Evolutionary conservation across 805 yeast genomes (phyloP).

Genomic region (Myxozyma lipomycoides): DNA sequence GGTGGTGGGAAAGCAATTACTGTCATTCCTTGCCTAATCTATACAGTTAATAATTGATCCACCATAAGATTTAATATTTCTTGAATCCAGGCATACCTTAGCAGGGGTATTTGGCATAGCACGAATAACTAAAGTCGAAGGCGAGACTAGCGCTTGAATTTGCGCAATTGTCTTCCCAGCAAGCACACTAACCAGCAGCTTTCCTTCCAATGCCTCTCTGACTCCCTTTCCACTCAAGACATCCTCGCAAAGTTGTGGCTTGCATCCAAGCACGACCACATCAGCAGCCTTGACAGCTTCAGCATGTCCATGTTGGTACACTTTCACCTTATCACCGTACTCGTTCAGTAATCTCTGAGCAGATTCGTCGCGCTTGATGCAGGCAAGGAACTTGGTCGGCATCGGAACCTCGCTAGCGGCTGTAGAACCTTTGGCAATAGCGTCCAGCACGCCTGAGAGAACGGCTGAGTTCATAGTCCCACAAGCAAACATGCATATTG

Average conservation of each 20-base stretch:
- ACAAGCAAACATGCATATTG: conserved; percentile 74
- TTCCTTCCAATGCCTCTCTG: conserved; percentile 44
- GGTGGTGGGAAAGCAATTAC: conserved; percentile 69
- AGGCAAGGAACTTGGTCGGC: conserved; percentile 73
- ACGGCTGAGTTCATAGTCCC: conserved; percentile 97
- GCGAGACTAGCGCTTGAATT: conserved; percentile 44
- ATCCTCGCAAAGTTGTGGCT: conserved; percentile 72
- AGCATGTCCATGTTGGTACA: conserved; percentile 46
- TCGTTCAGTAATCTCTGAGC: conserved; percentile 46
- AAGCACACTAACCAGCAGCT: conserved; percentile 71
- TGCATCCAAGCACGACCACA: conserved; percentile 76
- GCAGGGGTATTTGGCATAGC: conserved; percentile 97
- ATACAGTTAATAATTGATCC: conserved; percentile 44
- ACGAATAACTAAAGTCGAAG: conserved; percentile 57
- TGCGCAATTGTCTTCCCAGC: conserved; percentile 90
- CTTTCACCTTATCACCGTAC: conserved; percentile 52
- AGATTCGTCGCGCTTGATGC: conserved; percentile 58
- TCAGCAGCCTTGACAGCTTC: conserved; percentile 61
- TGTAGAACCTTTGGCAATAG: conserved; percentile 33
- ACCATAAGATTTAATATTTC: no score
- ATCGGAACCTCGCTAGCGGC: conserved; percentile 41
- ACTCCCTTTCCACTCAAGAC: conserved; percentile 51
- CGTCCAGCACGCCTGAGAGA: conserved; percentile 65
- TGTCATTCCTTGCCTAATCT: conserved; percentile 90
- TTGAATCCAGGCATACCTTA: conserved; percentile 10